Evolutionary conservation across 1,139 yeast genomes (phyloP).

Genomic region (Hansenula anomala): DNA sequence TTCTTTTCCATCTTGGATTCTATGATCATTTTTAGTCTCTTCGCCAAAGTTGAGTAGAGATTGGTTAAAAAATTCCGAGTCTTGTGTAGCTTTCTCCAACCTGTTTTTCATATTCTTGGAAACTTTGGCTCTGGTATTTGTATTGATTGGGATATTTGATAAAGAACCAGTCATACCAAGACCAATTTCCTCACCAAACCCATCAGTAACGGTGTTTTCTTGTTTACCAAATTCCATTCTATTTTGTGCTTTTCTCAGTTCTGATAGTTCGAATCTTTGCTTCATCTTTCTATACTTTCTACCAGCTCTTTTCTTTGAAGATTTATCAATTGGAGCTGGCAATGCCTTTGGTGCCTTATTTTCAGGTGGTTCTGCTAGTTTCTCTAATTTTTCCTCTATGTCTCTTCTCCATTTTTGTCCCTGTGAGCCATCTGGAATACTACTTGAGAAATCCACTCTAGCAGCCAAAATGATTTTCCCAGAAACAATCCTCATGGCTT

Average conservation of each 20-base stretch:
- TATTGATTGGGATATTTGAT: conserved; percentile 24
- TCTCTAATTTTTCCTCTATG: conserved; percentile 59
- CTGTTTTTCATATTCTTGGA: conserved; percentile 50
- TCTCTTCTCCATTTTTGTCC: conserved; percentile 62
- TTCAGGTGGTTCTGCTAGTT: conserved; percentile 76
- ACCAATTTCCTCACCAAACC: conserved; percentile 78
- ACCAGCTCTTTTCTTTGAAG: conserved; percentile 87
- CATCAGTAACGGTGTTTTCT: conserved; percentile 59
- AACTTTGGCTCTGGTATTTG: conserved; percentile 45
- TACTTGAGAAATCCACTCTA: conserved; percentile 57
- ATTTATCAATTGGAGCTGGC: conserved; percentile 75
- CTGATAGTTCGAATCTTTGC: conserved; percentile 78
- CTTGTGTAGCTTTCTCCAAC: conserved; percentile 23
- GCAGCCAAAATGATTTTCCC: conserved; percentile 84
- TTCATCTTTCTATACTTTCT: conserved; percentile 71
- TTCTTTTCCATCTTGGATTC: not conserved
- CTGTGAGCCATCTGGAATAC: conserved; percentile 41
- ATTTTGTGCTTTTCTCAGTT: conserved; percentile 77
- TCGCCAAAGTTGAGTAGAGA: conserved; percentile 16
- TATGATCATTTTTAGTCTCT: not conserved
- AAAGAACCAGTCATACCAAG: conserved; percentile 60
- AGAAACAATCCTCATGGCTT: conserved; percentile 74
- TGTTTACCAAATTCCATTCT: conserved; percentile 76
- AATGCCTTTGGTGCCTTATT: conserved; percentile 65
- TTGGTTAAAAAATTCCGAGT: conserved; percentile 13